Conservation (phyloP, 345 rosid genomes). For the Syzygium oleosum region DNA sequence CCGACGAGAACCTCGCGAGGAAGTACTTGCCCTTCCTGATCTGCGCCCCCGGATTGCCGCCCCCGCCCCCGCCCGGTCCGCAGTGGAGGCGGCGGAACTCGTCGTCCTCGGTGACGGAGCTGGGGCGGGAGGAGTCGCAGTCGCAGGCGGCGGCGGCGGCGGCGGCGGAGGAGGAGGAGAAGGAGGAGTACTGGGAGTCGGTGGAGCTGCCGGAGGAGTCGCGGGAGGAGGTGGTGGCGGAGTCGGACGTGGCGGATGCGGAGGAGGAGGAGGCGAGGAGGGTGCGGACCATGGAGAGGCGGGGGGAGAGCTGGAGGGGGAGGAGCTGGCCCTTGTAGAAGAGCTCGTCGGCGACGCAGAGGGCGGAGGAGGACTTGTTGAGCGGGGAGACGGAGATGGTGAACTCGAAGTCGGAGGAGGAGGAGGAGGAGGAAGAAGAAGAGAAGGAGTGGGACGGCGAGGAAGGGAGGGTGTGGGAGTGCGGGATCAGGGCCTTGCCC, state of each 20-base stretch:
- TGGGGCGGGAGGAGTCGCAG: constrained; percentile 78
- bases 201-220: constrained; percentile 79
- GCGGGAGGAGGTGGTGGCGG: constrained; percentile 65
- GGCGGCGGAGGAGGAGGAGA: constrained; percentile 37
- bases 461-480: constrained; percentile 56
- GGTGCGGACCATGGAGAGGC: constrained; percentile 89
- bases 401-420: constrained; percentile 91
- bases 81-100: constrained; percentile 30
- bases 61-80: not conserved
- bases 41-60: constrained; percentile 1
- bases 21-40: constrained; percentile 48
- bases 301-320: constrained; percentile 90
- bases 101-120: constrained; percentile 75
- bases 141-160: constrained; percentile 32
- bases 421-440: constrained; percentile 60
- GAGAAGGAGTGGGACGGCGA: constrained; percentile 83
- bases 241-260: constrained; percentile 37
- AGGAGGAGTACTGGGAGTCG: constrained; percentile 60
- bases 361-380: constrained; percentile 54
- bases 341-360: constrained; percentile 92
- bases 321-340: constrained; percentile 98
- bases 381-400: constrained; percentile 59
- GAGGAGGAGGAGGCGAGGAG: constrained; percentile 74
- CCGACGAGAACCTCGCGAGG: constrained; percentile 72
- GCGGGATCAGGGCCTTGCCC: constrained; percentile 10